A percentile compares a stretch with the other conserved stretches of the same genome.
These are phyloP conservation scores for Pouteria campechiana DNA, from an alignment of 179 eudicot genomes.

Conservation along the genomic window DNA sequence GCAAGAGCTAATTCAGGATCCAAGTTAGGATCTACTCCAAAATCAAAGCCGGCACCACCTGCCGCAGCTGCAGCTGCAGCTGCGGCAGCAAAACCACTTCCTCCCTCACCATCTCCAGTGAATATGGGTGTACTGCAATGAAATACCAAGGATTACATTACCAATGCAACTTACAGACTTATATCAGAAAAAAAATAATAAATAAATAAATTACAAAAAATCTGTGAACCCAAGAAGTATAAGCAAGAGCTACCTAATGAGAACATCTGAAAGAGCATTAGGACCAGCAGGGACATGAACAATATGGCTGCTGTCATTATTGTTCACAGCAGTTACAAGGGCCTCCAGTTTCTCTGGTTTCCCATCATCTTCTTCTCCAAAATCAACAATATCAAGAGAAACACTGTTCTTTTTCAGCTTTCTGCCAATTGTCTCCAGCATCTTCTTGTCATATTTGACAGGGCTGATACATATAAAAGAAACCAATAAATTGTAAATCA, in stretches of 20 bases:
- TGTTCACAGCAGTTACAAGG: conserved; percentile 76
- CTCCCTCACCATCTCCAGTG: conserved; percentile 94
- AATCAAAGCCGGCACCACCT: conserved; percentile 84
- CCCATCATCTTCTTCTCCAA: conserved; percentile 93
- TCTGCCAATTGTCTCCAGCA: conserved; percentile 79
- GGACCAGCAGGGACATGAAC: conserved; percentile 88
- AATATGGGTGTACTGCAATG: conserved; percentile 77
- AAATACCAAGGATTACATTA: too few relatives aligned
- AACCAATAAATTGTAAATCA: too few relatives aligned
- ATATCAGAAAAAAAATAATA: too few relatives aligned
- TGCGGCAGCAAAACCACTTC: conserved; percentile 89
- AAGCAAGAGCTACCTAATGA: conserved; percentile 48
- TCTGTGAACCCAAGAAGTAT: too few relatives aligned
- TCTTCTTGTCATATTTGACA: conserved; percentile 76
- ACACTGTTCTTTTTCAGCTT: conserved; percentile 92
- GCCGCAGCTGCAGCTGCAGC: conserved; percentile 92
- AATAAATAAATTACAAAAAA: too few relatives aligned
- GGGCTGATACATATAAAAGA: conserved; percentile 34
- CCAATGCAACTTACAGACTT: too few relatives aligned
- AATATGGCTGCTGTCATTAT: conserved; percentile 85
- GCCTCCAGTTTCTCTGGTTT: conserved; percentile 92
- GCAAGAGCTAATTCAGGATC: conserved; percentile 99
- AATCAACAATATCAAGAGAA: conserved; percentile 89
- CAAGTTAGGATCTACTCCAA: conserved; percentile 96
- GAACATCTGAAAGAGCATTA: conserved; percentile 74